Conservation (phyloP, 164 flowering plant genomes). For the Tetrastigma voinierianum region DNA sequence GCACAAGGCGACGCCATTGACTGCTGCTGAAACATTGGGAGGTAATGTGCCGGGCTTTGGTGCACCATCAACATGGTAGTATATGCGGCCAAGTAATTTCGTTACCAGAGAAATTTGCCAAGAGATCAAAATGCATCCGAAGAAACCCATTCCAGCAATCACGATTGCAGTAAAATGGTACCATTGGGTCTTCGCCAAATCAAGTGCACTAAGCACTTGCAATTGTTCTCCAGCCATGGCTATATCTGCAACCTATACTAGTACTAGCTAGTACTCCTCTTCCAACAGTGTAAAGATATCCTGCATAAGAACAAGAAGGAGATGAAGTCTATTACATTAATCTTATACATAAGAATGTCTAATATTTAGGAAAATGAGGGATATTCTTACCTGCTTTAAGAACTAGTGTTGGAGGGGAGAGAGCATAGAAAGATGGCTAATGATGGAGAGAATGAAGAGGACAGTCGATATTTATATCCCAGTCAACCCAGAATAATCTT, state of each 20-base stretch:
- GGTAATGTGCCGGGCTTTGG: constrained; percentile 25
- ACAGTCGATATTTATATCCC: too few species aligned
- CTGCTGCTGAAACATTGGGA: constrained; percentile 21
- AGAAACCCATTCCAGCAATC: constrained; percentile 39
- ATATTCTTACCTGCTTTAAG: not conserved
- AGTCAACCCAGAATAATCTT: not conserved
- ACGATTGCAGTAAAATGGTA: constrained; percentile 37
- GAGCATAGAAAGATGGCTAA: too few species aligned
- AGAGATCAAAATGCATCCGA: constrained; percentile 34
- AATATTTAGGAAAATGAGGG: not conserved
- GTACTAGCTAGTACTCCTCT: too few species aligned
- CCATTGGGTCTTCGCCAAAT: constrained; percentile 34
- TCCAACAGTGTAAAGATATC: not conserved
- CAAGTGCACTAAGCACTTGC: constrained; percentile 32
- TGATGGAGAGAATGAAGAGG: too few species aligned
- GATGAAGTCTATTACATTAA: too few species aligned
- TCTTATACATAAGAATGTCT: not conserved
- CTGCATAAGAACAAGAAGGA: constrained; percentile 1
- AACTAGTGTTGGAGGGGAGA: not conserved
- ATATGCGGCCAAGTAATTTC: constrained; percentile 32
- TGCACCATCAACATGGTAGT: constrained; percentile 15
- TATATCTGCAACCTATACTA: too few species aligned
- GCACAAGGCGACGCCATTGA: constrained; percentile 29
- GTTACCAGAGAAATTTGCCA: constrained; percentile 31
- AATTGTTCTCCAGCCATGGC: constrained; percentile 18